Percentiles rank a stretch among this genome's conserved stretches.
These are phyloP conservation scores for Sutorius australiensis DNA, from an alignment of 768 basidiomycete genomes.

Conservation along the genomic window DNA sequence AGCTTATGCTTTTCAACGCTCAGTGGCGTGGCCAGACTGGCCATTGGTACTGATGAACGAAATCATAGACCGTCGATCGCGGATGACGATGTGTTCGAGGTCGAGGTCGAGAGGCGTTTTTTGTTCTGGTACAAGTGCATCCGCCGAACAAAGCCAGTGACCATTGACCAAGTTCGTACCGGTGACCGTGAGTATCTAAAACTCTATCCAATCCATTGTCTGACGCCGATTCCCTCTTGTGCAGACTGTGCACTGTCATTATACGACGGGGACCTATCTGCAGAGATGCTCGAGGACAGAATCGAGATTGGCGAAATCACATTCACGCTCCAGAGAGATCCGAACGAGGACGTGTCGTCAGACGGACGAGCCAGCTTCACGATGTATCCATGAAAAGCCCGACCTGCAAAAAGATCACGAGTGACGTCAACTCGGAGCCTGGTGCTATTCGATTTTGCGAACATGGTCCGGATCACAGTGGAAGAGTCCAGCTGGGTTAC, in stretches of 20 bases:
- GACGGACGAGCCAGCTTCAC: background rate
- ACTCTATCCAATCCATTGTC: background rate
- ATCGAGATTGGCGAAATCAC: constrained; percentile 23
- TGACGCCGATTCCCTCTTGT: background rate
- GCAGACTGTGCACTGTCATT: constrained; percentile 23
- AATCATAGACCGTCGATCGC: constrained; percentile 12
- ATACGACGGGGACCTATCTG: constrained; percentile 10
- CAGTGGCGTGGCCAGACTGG: too few species aligned
- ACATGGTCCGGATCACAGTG: background rate
- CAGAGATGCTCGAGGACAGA: constrained; percentile 15
- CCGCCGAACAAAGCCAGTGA: constrained; percentile 20
- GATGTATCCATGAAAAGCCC: background rate
- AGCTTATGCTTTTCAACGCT: background rate
- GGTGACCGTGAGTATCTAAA: constrained; percentile 11
- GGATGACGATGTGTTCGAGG: constrained; percentile 18
- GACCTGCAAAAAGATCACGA: background rate
- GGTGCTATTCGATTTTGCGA: background rate
- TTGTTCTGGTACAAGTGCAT: constrained; percentile 23
- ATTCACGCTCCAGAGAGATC: constrained; percentile 11
- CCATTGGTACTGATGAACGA: constrained; percentile 1
- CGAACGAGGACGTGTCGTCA: background rate
- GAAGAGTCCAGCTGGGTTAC: background rate
- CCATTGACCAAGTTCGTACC: constrained; percentile 24
- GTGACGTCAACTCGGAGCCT: background rate
- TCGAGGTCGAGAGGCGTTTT: constrained; percentile 19